phyloP scores from a whole-genome alignment of 2,329 filamentous ascomycete species.

The Alternaria sp. region DNA sequence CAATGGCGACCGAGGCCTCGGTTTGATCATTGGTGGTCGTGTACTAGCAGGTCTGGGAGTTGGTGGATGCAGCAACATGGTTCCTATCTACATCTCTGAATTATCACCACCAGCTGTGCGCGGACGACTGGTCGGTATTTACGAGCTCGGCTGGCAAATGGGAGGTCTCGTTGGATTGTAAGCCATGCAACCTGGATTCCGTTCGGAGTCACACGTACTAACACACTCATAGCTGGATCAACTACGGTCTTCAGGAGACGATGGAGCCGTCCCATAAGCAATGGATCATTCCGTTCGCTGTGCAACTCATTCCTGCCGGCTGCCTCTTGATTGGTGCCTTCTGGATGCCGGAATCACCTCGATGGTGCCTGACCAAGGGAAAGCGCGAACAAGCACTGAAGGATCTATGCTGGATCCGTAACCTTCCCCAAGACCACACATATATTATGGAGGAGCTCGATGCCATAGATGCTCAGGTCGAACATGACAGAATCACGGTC shows the following conservation, averaged over 20 bases:
- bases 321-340: constrained; percentile 57
- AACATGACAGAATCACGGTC: constrained; percentile 66
- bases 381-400: constrained; percentile 49
- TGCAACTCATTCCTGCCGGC: constrained; percentile 71
- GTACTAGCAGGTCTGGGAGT: constrained; percentile 65
- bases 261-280: constrained; percentile 53
- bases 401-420: constrained; percentile 68
- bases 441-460: constrained; percentile 78
- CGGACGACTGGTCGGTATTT: constrained; percentile 61
- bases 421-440: constrained; percentile 61
- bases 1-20: constrained; percentile 55
- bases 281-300: constrained; percentile 60
- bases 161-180: constrained; percentile 38
- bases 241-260: constrained; percentile 54
- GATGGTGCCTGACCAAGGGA: constrained; percentile 53
- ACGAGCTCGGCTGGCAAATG: constrained; percentile 59
- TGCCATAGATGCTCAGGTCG: constrained; percentile 72
- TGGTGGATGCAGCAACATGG: constrained; percentile 62
- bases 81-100: constrained; percentile 66
- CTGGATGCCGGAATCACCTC: constrained; percentile 53
- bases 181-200: constrained; percentile 28
- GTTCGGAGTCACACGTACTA: constrained; percentile 49
- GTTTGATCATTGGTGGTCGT: constrained; percentile 63
- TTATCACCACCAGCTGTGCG: constrained; percentile 64
- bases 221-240: constrained; percentile 39